Conservation (phyloP, 257 asterid genomes). For the Gardenia jasminoides region DNA sequence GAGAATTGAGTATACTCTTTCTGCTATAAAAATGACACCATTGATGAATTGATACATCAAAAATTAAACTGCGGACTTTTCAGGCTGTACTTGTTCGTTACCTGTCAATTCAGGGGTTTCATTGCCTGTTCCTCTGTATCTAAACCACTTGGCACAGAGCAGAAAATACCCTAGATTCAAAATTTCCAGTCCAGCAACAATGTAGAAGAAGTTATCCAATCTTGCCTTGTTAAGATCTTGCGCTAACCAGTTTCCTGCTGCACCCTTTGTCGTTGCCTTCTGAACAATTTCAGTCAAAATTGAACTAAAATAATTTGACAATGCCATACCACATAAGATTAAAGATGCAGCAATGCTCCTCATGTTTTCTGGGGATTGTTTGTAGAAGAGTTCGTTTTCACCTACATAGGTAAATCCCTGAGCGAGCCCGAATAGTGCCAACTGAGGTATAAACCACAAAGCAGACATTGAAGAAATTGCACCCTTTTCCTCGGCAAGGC, state of each 20-base stretch:
- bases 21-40: too few species aligned
- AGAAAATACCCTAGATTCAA: constrained; percentile 29
- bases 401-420: constrained; percentile 30
- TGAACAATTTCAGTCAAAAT: constrained; percentile 24
- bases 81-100: not conserved
- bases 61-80: not conserved
- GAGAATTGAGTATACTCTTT: too few species aligned
- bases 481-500: constrained; percentile 13
- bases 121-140: constrained; percentile 19
- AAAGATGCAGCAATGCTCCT: constrained; percentile 31
- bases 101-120: not conserved
- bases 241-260: constrained; percentile 26
- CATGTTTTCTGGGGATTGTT: constrained; percentile 37
- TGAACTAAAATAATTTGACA: constrained; percentile 23
- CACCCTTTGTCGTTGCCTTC: constrained; percentile 9
- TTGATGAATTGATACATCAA: too few species aligned
- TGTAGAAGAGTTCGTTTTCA: constrained; percentile 27
- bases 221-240: constrained; percentile 38
- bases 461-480: constrained; percentile 28
- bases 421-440: constrained; percentile 27
- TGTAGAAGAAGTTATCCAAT: constrained; percentile 27
- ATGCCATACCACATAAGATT: constrained; percentile 24
- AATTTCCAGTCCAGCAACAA: constrained; percentile 25
- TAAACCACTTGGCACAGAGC: constrained; percentile 33
- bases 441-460: constrained; percentile 28